Evolutionary conservation across 2,329 filamentous ascomycete genomes (phyloP).

Genomic region (Orbilia ellipsospora): DNA sequence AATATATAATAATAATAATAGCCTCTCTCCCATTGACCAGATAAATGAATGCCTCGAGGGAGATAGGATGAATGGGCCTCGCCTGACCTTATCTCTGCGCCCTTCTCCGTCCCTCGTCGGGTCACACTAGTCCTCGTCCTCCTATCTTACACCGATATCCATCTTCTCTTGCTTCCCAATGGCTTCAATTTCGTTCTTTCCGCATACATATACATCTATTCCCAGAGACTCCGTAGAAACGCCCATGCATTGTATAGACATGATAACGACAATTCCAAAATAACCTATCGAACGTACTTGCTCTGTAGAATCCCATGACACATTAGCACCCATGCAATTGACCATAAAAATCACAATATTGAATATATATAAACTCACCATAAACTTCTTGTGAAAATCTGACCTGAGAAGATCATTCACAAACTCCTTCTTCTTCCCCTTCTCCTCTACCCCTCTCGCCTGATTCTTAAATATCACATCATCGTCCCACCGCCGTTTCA

Average conservation of each 20-base stretch:
- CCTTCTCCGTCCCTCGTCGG: slow-evolving; percentile 7
- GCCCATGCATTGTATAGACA: not conserved
- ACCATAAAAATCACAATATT: not conserved
- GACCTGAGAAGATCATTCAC: slow-evolving; percentile 71
- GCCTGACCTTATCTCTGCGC: slow-evolving; percentile 13
- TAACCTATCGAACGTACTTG: slow-evolving; percentile 65
- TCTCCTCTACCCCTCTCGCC: slow-evolving; percentile 91
- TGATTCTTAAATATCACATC: slow-evolving; percentile 99
- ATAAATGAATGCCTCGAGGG: not conserved
- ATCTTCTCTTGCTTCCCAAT: not conserved
- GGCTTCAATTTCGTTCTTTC: not conserved
- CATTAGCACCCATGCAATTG: not conserved
- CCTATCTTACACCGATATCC: slow-evolving; percentile 1
- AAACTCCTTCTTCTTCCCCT: slow-evolving; percentile 89
- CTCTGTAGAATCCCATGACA: slow-evolving; percentile 60
- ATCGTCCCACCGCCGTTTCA: slow-evolving; percentile 95
- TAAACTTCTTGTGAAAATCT: slow-evolving; percentile 98
- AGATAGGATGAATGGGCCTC: slow-evolving; percentile 26
- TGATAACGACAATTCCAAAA: not conserved
- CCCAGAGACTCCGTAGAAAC: slow-evolving; percentile 9
- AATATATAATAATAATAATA: too few relatives aligned
- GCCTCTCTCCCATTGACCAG: too few relatives aligned
- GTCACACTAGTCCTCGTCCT: not conserved
- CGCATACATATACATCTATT: not conserved
- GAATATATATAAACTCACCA: slow-evolving; percentile 68